Base-by-base conservation (phyloP, 352 stramenopile genomes). In the Pythium sp. region DNA sequence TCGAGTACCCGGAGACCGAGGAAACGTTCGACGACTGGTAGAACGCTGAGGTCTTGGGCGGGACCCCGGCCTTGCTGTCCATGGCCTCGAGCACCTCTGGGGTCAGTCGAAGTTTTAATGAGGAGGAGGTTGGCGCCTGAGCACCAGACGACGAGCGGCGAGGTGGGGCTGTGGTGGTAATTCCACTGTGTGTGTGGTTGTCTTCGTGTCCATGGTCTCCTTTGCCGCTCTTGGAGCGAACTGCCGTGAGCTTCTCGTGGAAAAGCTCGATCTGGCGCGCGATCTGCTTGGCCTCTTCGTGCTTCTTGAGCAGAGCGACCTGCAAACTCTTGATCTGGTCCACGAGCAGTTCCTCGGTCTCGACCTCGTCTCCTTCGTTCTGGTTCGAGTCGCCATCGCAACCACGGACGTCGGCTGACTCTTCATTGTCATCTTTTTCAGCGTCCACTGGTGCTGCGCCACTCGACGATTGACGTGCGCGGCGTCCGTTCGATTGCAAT, bases 201-300 rank as follows among this genome's bases (percentile, higher is more conserved):
- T 49, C 32, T 20, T 62, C 49, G 12, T n/a, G 43, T 12, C 43
- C 30, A 26, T 72, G 53, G 7, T n/a, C 24, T 54, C 70, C 57
- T 4, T 20, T 53, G 30, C 34, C 9, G 26, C 22, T 47, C 28
- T 53, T 70, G n/a, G 76, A 68, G 20, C 78, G 77, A 7, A 85
- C 28, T n/a, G 74, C 47, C n/a, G 81, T 49, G 15, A 90, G 79
- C 61, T 84, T 83, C 28, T 86, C 79, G 14, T 83, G 78, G 54
- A 67, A 89, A 38, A 72, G 65, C 43, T 89, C 80, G 30, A 90
- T 70, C 30, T 87, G 78, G 1, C 79, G 73, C 9, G 80, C 80
- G 49, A 90, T 87, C 58, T 87, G 76, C 62, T 87, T 89, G 14
- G 79, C 80, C 70, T 95, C 87, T 76, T 95, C 85, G 58, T 93